Base-by-base conservation (phyloP, 495 filamentous ascomycete species). In the Podospora bellae-mahoneyi region DNA sequence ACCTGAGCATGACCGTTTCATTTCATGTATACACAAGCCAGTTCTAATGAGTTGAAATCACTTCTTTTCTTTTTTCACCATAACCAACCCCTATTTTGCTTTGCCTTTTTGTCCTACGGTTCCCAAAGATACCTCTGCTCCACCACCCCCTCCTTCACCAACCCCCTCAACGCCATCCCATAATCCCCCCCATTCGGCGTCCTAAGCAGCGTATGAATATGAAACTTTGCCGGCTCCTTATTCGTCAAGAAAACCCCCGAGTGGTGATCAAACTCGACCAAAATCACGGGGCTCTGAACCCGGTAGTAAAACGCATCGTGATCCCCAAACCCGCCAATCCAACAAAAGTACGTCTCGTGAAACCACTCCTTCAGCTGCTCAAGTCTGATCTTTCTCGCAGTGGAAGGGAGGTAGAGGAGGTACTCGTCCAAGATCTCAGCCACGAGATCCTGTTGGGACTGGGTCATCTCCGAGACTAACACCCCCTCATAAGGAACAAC, bases 231-330 rank as follows among this genome's bases (percentile, higher is more conserved):
- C 16, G 91, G 90, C 75, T 88, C 83, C 69, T 83, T 81, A 71
- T 92, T 93, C 1, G 84, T 87, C 76, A 93, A 78, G 70, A 92
- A 93, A 10, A 92, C 90, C 4, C 90, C 91, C 10, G 87, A 91
- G 73, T 94, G 91, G 72, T 91, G 89, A 73, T 94, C 91, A 75
- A 94, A 90, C 82, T 93, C 91, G 60, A 88, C 78, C 44, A 92
- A 77, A 16, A 91, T 78, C 1, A 92, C 88, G 0, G 90, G 90
- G 70, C 85, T 91, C 77, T 92, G 90, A 19, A 94, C 83, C 4
- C 90, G 83, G 71, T 87, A 94, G 73, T 94, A 93, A 72, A 91
- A 93, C 6, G 90, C 81, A 73, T 91, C 88, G 1, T 84, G 79
- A 60, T 91, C 84, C 5, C 83, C 86, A 67, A 76, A 86, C 0